Percentiles rank a stretch among this genome's conserved stretches.
Evolutionary conservation across 1,284 basidiomycete species (phyloP).

Genomic region (Gomphus bonarii): DNA sequence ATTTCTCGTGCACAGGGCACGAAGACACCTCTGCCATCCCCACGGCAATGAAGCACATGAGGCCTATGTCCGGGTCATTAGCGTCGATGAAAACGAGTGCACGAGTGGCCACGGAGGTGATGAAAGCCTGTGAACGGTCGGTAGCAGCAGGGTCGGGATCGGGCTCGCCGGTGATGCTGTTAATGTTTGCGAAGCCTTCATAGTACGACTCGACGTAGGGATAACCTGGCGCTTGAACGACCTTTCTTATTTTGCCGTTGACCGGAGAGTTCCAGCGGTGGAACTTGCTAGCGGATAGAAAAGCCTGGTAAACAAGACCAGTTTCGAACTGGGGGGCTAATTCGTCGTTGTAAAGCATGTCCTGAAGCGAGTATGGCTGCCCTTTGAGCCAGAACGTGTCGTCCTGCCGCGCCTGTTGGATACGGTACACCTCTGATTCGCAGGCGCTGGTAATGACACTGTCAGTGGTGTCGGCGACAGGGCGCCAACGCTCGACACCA

Average conservation of each 20-base stretch:
- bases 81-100: conserved; percentile 43
- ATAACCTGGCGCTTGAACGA: conserved; percentile 30
- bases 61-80: conserved; percentile 36
- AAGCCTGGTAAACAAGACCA: conserved; percentile 45
- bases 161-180: conserved; percentile 11
- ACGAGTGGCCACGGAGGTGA: conserved; percentile 31
- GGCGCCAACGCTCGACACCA: conserved; percentile 25
- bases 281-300: conserved; percentile 36
- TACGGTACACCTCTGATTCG: conserved; percentile 34
- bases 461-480: conserved; percentile 26
- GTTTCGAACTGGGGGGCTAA: conserved; percentile 30
- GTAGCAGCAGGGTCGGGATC: conserved; percentile 21
- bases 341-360: conserved; percentile 29
- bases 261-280: conserved; percentile 50
- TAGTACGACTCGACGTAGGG: background rate
- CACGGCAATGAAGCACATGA: conserved; percentile 39
- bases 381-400: conserved; percentile 39
- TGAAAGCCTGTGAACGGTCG: conserved; percentile 25
- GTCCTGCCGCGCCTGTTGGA: conserved; percentile 24
- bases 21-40: conserved; percentile 53
- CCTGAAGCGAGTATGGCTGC: conserved; percentile 31
- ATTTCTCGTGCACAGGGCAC: conserved; percentile 22
- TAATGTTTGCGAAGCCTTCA: conserved; percentile 36
- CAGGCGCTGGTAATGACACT: conserved; percentile 33
- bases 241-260: conserved; percentile 33